Base-by-base conservation (phyloP, 176 grass and related monocot genomes). In the Rhynchospora pubera region DNA sequence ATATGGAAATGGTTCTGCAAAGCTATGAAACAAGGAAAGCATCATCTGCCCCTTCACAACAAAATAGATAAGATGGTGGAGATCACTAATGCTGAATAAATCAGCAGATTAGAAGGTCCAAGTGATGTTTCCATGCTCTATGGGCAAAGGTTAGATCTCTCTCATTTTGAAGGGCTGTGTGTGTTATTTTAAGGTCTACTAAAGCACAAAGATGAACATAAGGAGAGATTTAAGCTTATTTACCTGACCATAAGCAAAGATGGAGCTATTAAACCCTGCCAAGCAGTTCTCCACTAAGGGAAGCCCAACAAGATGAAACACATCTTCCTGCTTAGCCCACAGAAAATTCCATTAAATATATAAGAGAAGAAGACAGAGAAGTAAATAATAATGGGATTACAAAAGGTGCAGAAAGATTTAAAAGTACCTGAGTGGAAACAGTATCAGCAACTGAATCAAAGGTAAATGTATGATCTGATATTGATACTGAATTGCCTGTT, bases 181-280 rank as follows among this genome's bases (percentile, higher is more conserved):
- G 9, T 50, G 42, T 76, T 28, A 76, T 53, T 72, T 52, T 76
- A 48, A 15, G 47, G 72, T 76, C 48, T 30, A 9, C 16, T 55
- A 53, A 22, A 76, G 72, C 18, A 28, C 6, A 39, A 16, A 13
- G 5, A 76, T 18, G 44, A 55, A 82, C 9, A 45, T 15, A 16
- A 82, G 14, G 51, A 47, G 57, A 65, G 7, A 50, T 28, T 82
- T 18, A 22, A 82, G 12, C n/a, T 50, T 80, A 60, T 50, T 39
- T 74, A 99, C 96, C 92, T 99, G 96, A 21, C 96, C 96, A 26
- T 99, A 99, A n/a, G 92, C 96, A 91, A 99, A 99, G 85, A 99
- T 95, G 6, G 96, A 99, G 82, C 96, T 99, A 79, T 99, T 99
- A 78, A 99, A 99, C 61, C 96, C 96, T 8, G 82, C 85, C 78